Evolutionary conservation across 805 yeast genomes (phyloP), one percentile per base, ranked within the genome.

Genomic region (Lachancea meyersii): DNA sequence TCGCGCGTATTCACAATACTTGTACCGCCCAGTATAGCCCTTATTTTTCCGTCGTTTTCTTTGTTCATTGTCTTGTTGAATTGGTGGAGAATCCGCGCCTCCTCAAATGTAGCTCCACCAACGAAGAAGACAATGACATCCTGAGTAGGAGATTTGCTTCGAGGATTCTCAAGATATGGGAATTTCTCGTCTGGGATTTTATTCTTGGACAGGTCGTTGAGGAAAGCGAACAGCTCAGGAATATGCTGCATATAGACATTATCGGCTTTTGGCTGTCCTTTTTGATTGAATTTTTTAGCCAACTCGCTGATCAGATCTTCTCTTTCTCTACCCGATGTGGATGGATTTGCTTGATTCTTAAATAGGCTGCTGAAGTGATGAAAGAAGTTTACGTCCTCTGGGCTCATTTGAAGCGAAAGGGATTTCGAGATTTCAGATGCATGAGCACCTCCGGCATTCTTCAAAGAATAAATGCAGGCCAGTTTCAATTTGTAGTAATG

Each of bases 101-200:
- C 99, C 61, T 91, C 97, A 58, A 78, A 87, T 1, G 97, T 91
- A 2, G 76, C 82, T 13, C 98, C 98, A 5, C 97, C 97, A 40
- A 86, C 77, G 40, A 84, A 64, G 57, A 79, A 85, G 1, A 85
- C 67, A 3, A 85, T 72, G n/a, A 85, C 67, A 52, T 84, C 89
- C 53, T 81, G 85, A 1, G 75, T 70, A 14, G 41, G 53, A 41
- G 19, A 55, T n/a, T 30, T 52, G n/a, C 40, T 40, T 31, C 53
- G 53, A n/a, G 49, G 41, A 5, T 42, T 35, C n/a, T 40, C 38
- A 20, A 51, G 51, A 23, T 69, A 62, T 23, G 69, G 69, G 41
- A 72, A 61, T 20, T 45, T 32, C 16, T 57, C 60, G 23, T 51
- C 59, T 5, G 60, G 43, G 5, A 68, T 47, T 43, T 64, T 63